Evolutionary conservation across 2,329 filamentous ascomycete species (phyloP).

Genomic region (Aureobasidium musti): DNA sequence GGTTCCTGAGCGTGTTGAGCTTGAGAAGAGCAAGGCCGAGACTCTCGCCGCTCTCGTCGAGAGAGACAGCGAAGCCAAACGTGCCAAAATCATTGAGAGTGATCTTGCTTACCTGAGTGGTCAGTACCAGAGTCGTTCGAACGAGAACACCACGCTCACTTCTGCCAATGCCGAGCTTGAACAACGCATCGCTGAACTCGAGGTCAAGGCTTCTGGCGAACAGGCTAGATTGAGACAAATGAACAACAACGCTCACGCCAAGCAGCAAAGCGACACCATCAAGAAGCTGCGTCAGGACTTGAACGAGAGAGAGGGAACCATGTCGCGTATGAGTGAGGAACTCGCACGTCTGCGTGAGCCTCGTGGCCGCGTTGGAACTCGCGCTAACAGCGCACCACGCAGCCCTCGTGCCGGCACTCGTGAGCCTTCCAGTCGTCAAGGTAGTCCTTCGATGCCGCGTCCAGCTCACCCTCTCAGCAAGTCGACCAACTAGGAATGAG

Average conservation of each 20-base stretch:
- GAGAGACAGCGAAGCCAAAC: constrained; percentile 36
- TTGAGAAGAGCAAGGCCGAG: constrained; percentile 36
- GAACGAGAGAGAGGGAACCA: constrained; percentile 36
- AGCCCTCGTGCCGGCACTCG: constrained; percentile 33
- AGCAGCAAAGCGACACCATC: constrained; percentile 36
- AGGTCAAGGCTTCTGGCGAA: constrained; percentile 38
- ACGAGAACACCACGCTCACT: constrained; percentile 50
- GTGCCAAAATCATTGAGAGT: constrained; percentile 48
- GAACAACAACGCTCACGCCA: constrained; percentile 33
- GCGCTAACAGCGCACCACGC: constrained; percentile 42
- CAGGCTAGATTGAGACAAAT: constrained; percentile 35
- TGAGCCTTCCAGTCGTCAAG: not conserved
- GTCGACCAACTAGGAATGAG: not conserved
- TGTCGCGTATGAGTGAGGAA: constrained; percentile 42
- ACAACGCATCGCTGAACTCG: constrained; percentile 37
- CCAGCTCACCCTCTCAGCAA: not conserved
- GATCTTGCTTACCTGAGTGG: constrained; percentile 59
- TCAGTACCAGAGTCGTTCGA: constrained; percentile 64
- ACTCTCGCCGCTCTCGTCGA: constrained; percentile 31
- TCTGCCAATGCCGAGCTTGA: constrained; percentile 53
- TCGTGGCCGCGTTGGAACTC: constrained; percentile 41
- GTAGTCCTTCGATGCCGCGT: not conserved
- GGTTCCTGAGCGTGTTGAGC: constrained; percentile 40
- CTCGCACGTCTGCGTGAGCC: constrained; percentile 40
- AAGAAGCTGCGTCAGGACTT: constrained; percentile 36